Evolutionary conservation across 1,284 basidiomycete species (phyloP), one percentile per base, ranked within the genome.

Genomic region (Irpex lacteus): DNA sequence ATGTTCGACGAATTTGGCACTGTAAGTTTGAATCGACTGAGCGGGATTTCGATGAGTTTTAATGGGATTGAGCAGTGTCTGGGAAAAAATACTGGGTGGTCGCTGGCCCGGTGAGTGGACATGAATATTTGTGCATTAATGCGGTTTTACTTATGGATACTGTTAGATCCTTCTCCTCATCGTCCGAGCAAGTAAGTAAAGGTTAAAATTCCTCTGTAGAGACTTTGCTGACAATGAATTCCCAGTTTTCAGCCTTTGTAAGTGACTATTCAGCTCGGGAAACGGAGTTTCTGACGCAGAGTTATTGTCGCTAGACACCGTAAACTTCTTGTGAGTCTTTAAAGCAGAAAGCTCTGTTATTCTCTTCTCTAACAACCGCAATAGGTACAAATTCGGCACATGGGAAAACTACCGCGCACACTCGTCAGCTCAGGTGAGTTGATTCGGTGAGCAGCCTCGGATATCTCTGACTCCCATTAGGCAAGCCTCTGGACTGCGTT

Each of bases 1-100:
- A 61, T 21, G 53, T 61, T 34, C 54, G 54, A 44, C 60, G 60
- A 18, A 61, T 61, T 34, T 61, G 60, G 60, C 32, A 55, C 9
- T 34, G 60, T 56, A 18, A 61, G 60, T 61, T n/a, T 4, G 3
- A 21, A 11, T 26, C 15, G 19, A 1, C 26, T 21, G 52, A 32
- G 18, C 18, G 52, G 11, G 52, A 19, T 7, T 9, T 18, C 1
- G 37, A 3, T 60, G n/a, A 34, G 44, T 26, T 3, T 49, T 11
- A 34, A 53, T 3, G 13, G n/a, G 6, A 5, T 36, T 9, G 18
- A 7, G 21, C 15, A 55, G 52, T 61, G 34, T 36, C 49, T 37
- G 52, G 47, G 15, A 38, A 37, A 9, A 61, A 56, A 8, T 11
- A 15, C 15, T 44, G 40, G 40, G 49, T 60, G 18, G 60, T 49